Conservation (phyloP, 2,329 filamentous ascomycete genomes). For the Claviceps maximensis region DNA sequence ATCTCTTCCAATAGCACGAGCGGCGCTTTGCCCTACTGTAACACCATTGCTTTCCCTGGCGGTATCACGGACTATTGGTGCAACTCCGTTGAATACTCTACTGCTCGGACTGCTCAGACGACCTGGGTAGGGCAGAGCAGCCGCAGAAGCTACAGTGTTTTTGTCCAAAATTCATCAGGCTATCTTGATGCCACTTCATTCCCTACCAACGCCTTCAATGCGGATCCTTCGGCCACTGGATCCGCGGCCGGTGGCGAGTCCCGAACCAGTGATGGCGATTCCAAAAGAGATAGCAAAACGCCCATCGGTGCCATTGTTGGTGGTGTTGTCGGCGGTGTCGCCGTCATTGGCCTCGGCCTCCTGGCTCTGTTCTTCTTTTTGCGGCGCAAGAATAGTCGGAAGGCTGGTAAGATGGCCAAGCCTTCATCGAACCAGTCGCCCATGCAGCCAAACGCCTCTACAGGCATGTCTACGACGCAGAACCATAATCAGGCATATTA, state of each 20-base stretch:
- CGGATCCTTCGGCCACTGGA: slow-evolving; percentile 1
- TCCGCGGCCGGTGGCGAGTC: background rate
- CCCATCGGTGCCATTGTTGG: slow-evolving; percentile 25
- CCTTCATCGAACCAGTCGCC: slow-evolving; percentile 2
- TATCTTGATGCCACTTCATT: background rate
- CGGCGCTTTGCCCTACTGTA: slow-evolving; percentile 25
- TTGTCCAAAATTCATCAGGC: background rate
- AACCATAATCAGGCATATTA: slow-evolving; percentile 10
- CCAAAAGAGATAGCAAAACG: slow-evolving; percentile 7
- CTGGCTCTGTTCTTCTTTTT: slow-evolving; percentile 20
- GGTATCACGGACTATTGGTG: slow-evolving; percentile 33
- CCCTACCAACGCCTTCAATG: background rate
- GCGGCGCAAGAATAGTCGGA: slow-evolving; percentile 15
- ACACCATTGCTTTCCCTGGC: slow-evolving; percentile 28
- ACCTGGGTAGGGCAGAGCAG: slow-evolving; percentile 26
- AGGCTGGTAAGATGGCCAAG: slow-evolving; percentile 3
- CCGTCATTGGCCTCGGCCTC: slow-evolving; percentile 18
- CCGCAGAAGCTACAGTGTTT: background rate
- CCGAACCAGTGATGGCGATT: slow-evolving; percentile 1
- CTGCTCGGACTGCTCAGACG: slow-evolving; percentile 24
- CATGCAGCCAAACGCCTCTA: slow-evolving; percentile 1
- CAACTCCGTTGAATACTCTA: slow-evolving; percentile 19
- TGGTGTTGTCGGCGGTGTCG: slow-evolving; percentile 24
- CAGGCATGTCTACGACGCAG: slow-evolving; percentile 3
- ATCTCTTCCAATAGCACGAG: slow-evolving; percentile 20